Base-by-base conservation (phyloP, 768 basidiomycete species). In the Tulasnella sp. region DNA sequence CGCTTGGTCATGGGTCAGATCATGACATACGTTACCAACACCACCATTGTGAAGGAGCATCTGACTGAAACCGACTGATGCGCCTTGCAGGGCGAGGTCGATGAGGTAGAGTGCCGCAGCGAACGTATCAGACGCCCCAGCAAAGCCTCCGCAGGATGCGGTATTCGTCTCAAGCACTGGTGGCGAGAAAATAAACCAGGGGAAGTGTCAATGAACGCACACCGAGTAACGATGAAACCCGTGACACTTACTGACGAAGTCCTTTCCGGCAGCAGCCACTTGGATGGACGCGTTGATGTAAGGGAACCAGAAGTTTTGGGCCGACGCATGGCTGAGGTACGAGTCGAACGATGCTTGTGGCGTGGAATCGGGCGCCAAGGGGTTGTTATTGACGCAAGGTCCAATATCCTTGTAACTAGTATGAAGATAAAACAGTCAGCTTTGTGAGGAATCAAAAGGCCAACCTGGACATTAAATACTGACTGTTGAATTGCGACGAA, bases 81-180 rank as follows among this genome's bases (percentile, higher is more conserved):
- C 82, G 76, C 83, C 74, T 61, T 80, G 77, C 62, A 84, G 68
- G 2, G 74, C 77, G 69, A 80, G 82, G 67, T 85, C 83, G 63
- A 82, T 64, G 2, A 72, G 80, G 83, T 83, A 85, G 2, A 86
- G 70, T 2, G 82, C 80, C 0, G 79, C 81, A 1, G 72, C 74
- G 61, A 79, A 85, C 65, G 76, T 68, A 74, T 88, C 78, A 73
- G 83, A 68, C 70, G 84, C 74, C 54, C 76, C 74, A 11, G 71
- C 68, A 66, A 76, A 79, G 17, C 76, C 77, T 63, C 73, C 76
- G 67, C 78, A 80, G 50, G 72, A 75, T 2, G 75, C 75, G 0
- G 85, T 75, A 55, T 85, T 72, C 50, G 68, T 71, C 64, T 74
- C 72, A 27, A 73, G 61, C 73, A 74, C n/a, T 64, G 70, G 70